Evolutionary conservation across 768 basidiomycete genomes (phyloP).

Genomic region (Kwoniella dejecticola): DNA sequence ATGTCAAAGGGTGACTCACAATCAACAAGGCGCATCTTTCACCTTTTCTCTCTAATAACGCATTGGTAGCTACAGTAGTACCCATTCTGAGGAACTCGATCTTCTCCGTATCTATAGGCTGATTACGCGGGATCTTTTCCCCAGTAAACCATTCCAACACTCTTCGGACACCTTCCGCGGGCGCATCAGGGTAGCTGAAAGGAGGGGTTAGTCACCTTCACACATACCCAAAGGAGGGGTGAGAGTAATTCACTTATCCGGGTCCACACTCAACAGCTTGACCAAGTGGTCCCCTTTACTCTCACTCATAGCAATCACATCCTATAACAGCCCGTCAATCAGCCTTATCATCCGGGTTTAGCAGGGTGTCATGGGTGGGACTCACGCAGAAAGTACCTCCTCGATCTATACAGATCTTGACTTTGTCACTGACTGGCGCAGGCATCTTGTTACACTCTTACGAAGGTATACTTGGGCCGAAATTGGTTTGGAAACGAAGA

Average conservation of each 20-base stretch:
- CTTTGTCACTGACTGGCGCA: constrained; percentile 29
- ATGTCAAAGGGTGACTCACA: constrained; percentile 4
- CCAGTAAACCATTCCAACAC: constrained; percentile 76
- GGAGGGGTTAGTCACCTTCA: constrained; percentile 65
- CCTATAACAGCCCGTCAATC: constrained; percentile 58
- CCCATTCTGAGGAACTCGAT: constrained; percentile 48
- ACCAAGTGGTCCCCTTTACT: constrained; percentile 53
- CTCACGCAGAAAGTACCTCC: constrained; percentile 90
- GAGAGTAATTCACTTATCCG: constrained; percentile 28
- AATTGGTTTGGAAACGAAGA: no score
- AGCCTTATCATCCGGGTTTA: constrained; percentile 43
- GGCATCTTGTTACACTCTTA: constrained; percentile 24
- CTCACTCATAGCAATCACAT: constrained; percentile 35
- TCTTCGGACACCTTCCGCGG: constrained; percentile 86
- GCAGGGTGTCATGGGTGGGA: constrained; percentile 63
- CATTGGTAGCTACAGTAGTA: constrained; percentile 45
- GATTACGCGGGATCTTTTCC: constrained; percentile 67
- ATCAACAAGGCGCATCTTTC: constrained; percentile 43
- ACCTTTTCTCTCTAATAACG: constrained; percentile 40
- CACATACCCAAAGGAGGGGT: not conserved
- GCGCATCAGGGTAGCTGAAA: constrained; percentile 73
- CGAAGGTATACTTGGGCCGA: not conserved
- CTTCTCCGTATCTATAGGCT: constrained; percentile 59
- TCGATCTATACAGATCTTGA: constrained; percentile 35
- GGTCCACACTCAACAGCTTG: constrained; percentile 32